Evolutionary conservation across 371 early-diverging fungal species (phyloP).

Genomic region (Catenaria anguillulae): DNA sequence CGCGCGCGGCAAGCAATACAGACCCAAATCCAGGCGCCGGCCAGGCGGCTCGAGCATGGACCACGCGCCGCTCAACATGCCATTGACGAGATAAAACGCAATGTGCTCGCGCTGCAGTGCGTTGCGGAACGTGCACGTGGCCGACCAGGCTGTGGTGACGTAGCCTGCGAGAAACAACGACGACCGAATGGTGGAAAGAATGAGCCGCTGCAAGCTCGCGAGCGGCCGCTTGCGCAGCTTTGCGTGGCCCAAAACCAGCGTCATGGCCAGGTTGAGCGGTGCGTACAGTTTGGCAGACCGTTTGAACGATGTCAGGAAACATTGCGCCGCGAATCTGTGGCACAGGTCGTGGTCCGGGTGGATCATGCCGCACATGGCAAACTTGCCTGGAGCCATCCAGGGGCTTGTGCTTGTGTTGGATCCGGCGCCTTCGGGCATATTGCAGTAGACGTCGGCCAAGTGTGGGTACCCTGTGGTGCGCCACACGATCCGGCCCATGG

Average conservation of each 20-base stretch:
- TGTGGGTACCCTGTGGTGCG: neutral
- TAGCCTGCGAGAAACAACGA: constrained; percentile 54
- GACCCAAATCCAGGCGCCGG: constrained; percentile 58
- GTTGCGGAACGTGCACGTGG: constrained; percentile 47
- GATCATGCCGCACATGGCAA: neutral
- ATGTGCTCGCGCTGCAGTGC: constrained; percentile 35
- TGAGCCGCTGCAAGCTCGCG: constrained; percentile 16
- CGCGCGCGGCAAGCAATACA: constrained; percentile 69
- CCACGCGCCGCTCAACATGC: constrained; percentile 48
- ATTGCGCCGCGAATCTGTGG: neutral
- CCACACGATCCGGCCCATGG: constrained; percentile 14
- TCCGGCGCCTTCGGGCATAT: neutral
- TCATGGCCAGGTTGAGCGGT: constrained; percentile 51
- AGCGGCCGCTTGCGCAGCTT: constrained; percentile 25
- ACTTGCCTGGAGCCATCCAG: too few relatives aligned
- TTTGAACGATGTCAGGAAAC: constrained; percentile 11
- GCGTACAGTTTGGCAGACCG: constrained; percentile 39
- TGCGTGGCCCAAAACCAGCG: constrained; percentile 31
- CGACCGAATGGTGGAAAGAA: constrained; percentile 46
- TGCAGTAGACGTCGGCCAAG: neutral
- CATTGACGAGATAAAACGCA: constrained; percentile 41
- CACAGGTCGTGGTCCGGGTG: constrained; percentile 1
- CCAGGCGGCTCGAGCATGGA: constrained; percentile 58
- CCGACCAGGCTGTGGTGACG: constrained; percentile 41
- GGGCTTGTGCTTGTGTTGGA: too few relatives aligned